Percentiles rank a stretch among this genome's conserved stretches.
Evolutionary conservation across 2,329 filamentous ascomycete genomes (phyloP).

Genomic region (Herpotrichia juniperi): DNA sequence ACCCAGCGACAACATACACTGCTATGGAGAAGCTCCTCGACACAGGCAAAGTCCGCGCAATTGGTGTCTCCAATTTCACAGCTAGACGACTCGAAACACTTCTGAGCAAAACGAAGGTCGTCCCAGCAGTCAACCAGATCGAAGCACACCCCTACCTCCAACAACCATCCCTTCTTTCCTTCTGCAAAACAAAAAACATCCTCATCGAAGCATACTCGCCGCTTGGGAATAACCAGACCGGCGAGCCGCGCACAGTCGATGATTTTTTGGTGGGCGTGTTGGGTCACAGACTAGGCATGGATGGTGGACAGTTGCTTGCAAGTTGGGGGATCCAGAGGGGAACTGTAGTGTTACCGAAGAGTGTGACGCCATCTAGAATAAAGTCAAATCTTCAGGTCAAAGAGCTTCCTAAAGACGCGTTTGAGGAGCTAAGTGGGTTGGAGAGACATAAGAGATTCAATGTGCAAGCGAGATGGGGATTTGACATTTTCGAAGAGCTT

Average conservation of each 20-base stretch:
- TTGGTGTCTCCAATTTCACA: slow-evolving; percentile 18
- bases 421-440: slow-evolving; percentile 63
- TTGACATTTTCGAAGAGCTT: slow-evolving; percentile 32
- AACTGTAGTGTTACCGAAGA: too few species aligned
- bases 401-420: slow-evolving; percentile 71
- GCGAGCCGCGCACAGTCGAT: slow-evolving; percentile 60
- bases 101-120: slow-evolving; percentile 50
- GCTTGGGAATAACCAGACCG: slow-evolving; percentile 67
- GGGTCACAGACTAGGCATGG: slow-evolving; percentile 60
- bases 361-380: too few species aligned
- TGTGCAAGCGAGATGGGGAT: slow-evolving; percentile 28
- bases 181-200: slow-evolving; percentile 10
- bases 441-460: slow-evolving; percentile 34
- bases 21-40: slow-evolving; percentile 42
- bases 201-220: slow-evolving; percentile 58
- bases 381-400: too few species aligned
- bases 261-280: slow-evolving; percentile 24
- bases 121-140: slow-evolving; percentile 18
- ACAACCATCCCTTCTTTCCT: slow-evolving; percentile 10
- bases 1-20: slow-evolving; percentile 9
- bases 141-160: slow-evolving; percentile 15
- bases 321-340: too few species aligned
- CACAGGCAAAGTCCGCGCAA: slow-evolving; percentile 23
- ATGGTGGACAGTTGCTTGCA: slow-evolving; percentile 75
- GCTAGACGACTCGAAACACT: slow-evolving; percentile 53